Conservation (phyloP, 345 rosid species). For the Hypericum perforatum region DNA sequence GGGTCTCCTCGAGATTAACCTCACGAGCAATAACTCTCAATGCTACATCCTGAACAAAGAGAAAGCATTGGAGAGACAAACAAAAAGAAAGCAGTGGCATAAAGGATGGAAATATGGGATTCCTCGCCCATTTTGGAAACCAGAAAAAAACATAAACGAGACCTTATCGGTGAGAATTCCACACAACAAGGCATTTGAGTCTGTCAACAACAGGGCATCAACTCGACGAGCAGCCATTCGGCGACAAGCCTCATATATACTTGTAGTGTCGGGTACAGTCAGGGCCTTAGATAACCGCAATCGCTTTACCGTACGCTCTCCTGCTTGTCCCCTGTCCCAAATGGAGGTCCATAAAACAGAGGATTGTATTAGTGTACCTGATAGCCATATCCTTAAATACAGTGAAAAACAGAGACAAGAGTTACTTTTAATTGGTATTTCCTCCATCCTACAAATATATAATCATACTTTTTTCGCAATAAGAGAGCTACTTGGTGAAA, state of each 20-base stretch:
- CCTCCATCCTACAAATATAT: too few relatives aligned
- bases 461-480: too few relatives aligned
- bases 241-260: constrained; percentile 75
- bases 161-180: constrained; percentile 99
- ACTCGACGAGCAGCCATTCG: constrained; percentile 90
- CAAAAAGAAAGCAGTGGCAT: not conserved
- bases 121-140: not conserved
- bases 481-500: too few relatives aligned
- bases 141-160: constrained; percentile 2
- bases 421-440: too few relatives aligned
- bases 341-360: constrained; percentile 1
- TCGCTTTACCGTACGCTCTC: constrained; percentile 89
- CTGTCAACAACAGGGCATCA: constrained; percentile 90
- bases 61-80: not conserved
- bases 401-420: not conserved
- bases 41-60: constrained; percentile 55
- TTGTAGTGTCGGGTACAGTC: constrained; percentile 79
- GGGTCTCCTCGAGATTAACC: constrained; percentile 73
- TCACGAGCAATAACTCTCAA: constrained; percentile 80
- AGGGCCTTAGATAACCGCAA: constrained; percentile 84
- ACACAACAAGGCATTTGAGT: constrained; percentile 86
- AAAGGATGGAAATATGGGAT: not conserved
- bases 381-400: not conserved
- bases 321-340: constrained; percentile 62
- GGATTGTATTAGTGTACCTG: not conserved